Percentiles rank a stretch among this genome's conserved stretches.
phyloP scores from a whole-genome alignment of 176 grass and related monocot genomes.

The Triticum timopheevii region DNA sequence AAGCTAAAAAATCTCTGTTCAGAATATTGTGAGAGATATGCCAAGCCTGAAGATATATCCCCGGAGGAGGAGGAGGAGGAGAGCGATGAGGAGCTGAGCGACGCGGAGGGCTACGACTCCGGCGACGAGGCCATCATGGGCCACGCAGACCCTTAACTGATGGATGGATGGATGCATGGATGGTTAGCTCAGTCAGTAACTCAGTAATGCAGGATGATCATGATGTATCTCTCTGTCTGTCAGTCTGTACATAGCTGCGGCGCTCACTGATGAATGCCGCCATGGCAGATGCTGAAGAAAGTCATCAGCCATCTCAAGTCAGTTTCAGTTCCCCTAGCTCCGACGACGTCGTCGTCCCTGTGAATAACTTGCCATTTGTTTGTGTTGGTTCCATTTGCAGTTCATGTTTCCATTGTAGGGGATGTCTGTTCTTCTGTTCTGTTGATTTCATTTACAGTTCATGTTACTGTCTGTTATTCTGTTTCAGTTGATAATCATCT shows the following conservation, averaged over 20 bases:
- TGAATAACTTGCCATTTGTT: not conserved
- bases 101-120: conserved; percentile 34
- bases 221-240: not conserved
- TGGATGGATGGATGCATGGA: not conserved
- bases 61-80: conserved; percentile 30
- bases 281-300: conserved; percentile 33
- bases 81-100: conserved; percentile 51
- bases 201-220: not conserved
- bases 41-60: conserved; percentile 39
- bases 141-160: conserved; percentile 19
- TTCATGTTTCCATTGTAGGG: not conserved
- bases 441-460: not conserved
- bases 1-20: not conserved
- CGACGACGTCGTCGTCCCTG: not conserved
- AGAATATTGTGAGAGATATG: conserved; percentile 52
- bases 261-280: not conserved
- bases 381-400: not conserved
- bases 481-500: too few species aligned
- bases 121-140: conserved; percentile 35
- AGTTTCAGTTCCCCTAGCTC: not conserved
- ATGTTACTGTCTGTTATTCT: too few species aligned
- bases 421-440: not conserved
- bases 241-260: not conserved
- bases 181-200: not conserved
- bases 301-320: conserved; percentile 8